phyloP scores from a whole-genome alignment of 176 grass and related monocot species.

The Aegilops longissima region DNA sequence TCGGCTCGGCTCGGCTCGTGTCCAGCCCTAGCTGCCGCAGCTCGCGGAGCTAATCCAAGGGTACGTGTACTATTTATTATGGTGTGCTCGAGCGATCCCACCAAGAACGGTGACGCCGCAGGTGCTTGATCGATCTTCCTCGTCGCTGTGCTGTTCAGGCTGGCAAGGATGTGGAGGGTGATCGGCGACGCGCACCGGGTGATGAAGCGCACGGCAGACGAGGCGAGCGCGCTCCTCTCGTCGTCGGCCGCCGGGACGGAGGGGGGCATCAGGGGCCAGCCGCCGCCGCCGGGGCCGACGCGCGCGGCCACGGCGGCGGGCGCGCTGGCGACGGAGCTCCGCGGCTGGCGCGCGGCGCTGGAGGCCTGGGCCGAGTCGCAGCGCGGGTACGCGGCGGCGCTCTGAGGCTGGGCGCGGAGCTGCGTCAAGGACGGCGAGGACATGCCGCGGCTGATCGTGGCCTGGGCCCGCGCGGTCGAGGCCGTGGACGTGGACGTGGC shows the following conservation, averaged over 20 bases:
- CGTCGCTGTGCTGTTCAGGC: not conserved
- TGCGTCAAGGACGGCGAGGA: constrained; percentile 45
- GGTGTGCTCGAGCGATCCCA: not conserved
- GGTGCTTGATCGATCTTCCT: not conserved
- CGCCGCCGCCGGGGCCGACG: constrained; percentile 18
- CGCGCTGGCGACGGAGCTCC: constrained; percentile 58
- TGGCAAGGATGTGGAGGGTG: constrained; percentile 67
- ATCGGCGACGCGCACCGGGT: constrained; percentile 67
- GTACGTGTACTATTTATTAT: not conserved
- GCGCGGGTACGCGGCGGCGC: constrained; percentile 62
- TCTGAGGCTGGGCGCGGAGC: constrained; percentile 62
- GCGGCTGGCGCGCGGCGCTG: constrained; percentile 52
- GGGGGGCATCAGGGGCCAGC: constrained; percentile 20
- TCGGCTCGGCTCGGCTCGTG: no score
- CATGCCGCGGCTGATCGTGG: constrained; percentile 32
- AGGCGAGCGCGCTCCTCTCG: constrained; percentile 56
- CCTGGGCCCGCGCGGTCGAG: constrained; percentile 27
- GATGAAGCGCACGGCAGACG: constrained; percentile 73
- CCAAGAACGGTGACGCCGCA: not conserved
- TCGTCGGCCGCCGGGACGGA: constrained; percentile 13
- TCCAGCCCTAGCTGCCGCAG: constrained; percentile 30
- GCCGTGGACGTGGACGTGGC: constrained; percentile 30
- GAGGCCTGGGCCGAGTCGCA: constrained; percentile 59
- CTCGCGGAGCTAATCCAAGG: constrained; percentile 59
- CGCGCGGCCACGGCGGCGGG: constrained; percentile 31